These are phyloP conservation scores for Eruca vesicaria DNA, from an alignment of 441 rosid species.

Conservation along the genomic window DNA sequence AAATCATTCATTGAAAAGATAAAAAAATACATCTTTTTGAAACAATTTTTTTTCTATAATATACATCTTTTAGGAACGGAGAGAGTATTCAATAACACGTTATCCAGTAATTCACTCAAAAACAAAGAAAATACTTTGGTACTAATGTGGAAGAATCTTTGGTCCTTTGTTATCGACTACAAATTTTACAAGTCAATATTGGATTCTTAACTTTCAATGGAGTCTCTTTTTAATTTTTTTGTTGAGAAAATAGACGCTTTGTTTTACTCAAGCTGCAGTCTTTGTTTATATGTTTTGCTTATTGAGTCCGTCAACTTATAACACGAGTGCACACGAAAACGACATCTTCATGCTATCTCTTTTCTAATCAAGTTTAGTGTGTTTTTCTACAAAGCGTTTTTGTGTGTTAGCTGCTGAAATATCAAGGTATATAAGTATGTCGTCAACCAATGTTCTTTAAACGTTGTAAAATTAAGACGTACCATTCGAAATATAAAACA, in stretches of 20 bases:
- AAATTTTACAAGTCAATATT: not conserved
- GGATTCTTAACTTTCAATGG: not conserved
- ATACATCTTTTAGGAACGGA: too few species aligned
- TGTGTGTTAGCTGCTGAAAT: not conserved
- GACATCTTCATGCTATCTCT: not conserved
- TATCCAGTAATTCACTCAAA: not conserved
- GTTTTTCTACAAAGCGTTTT: not conserved
- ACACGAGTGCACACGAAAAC: not conserved
- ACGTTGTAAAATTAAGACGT: not conserved
- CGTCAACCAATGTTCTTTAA: not conserved
- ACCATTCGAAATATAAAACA: not conserved
- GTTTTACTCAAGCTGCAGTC: not conserved
- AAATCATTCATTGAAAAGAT: too few species aligned
- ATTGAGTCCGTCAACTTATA: not conserved
- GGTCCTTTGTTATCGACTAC: not conserved
- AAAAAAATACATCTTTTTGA: too few species aligned
- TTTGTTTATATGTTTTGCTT: not conserved
- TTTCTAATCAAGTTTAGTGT: not conserved
- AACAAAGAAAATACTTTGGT: not conserved
- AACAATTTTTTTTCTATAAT: too few species aligned
- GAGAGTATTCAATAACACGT: not conserved
- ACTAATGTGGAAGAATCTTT: slow-evolving; percentile 11
- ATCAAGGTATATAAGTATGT: not conserved
- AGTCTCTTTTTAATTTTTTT: too few species aligned
- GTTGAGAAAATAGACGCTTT: too few species aligned